Conservation (phyloP, 164 flowering plant species). For the Vitis amurensis region DNA sequence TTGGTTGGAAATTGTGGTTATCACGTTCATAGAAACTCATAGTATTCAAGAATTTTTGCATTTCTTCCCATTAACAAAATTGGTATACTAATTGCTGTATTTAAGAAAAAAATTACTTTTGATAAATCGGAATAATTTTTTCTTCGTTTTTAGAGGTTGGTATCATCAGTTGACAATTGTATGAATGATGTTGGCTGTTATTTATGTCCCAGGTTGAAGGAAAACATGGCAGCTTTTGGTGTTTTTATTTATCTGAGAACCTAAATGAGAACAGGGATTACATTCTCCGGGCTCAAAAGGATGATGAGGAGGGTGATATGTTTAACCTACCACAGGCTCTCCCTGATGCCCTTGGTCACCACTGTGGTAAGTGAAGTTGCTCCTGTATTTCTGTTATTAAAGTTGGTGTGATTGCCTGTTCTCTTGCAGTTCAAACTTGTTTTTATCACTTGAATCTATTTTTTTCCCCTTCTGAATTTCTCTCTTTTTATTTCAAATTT, state of each 20-base stretch:
- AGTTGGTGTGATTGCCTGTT: background rate
- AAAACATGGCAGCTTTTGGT: conserved; percentile 41
- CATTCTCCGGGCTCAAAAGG: conserved; percentile 28
- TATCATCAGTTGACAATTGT: background rate
- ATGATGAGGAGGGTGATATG: conserved; percentile 27
- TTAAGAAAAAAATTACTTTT: no score
- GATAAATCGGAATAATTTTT: no score
- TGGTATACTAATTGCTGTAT: no score
- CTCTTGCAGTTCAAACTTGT: background rate
- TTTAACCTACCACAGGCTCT: conserved; percentile 43
- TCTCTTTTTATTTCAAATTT: background rate
- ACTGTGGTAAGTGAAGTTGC: conserved; percentile 46
- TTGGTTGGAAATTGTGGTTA: no score
- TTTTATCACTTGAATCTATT: background rate
- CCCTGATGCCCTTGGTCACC: conserved; percentile 37
- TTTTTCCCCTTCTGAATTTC: no score
- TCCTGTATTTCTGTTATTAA: background rate
- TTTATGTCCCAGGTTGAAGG: conserved; percentile 59
- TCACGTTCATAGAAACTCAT: no score
- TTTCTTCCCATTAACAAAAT: no score
- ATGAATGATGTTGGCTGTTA: conserved; percentile 2
- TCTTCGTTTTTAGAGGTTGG: background rate
- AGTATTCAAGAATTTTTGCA: no score
- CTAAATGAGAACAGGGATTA: conserved; percentile 56
- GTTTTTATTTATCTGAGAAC: conserved; percentile 75